These are phyloP conservation scores for Pyricularia pennisetigena DNA, from an alignment of 2,329 filamentous ascomycete species.

Conservation along the genomic window DNA sequence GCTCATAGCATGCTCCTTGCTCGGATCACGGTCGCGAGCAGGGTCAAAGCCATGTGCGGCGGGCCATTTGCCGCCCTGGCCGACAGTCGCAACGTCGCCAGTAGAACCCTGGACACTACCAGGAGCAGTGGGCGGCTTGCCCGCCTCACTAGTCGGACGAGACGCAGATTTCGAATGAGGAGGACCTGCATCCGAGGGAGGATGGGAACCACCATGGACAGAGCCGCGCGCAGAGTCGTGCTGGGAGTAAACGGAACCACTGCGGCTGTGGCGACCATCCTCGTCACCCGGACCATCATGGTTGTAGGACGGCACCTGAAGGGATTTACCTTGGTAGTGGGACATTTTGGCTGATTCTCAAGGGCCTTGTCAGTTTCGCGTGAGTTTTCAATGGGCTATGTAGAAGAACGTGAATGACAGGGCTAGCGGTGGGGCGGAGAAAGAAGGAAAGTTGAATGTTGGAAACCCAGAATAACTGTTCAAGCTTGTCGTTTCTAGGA, in stretches of 20 bases:
- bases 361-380: not conserved
- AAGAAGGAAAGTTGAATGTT: not conserved
- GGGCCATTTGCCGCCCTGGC: not conserved
- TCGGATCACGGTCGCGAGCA: constrained; percentile 19
- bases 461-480: not conserved
- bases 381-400: too few relatives aligned
- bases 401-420: not conserved
- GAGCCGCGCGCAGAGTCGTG: not conserved
- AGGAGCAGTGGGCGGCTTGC: not conserved
- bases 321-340: not conserved
- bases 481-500: not conserved
- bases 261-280: not conserved
- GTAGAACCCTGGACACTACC: not conserved
- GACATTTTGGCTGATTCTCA: not conserved
- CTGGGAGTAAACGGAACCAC: not conserved
- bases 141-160: constrained; percentile 3
- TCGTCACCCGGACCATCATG: constrained; percentile 4
- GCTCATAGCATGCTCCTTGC: constrained; percentile 21
- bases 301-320: constrained; percentile 4
- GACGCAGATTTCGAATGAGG: not conserved
- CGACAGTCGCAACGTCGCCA: not conserved
- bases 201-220: not conserved
- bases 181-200: not conserved
- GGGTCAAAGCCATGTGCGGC: constrained; percentile 32
- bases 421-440: not conserved